Evolutionary conservation across 352 stramenopile genomes (phyloP), one percentile per base, ranked within the genome.

Genomic region (Globisporangium orthogonon): DNA sequence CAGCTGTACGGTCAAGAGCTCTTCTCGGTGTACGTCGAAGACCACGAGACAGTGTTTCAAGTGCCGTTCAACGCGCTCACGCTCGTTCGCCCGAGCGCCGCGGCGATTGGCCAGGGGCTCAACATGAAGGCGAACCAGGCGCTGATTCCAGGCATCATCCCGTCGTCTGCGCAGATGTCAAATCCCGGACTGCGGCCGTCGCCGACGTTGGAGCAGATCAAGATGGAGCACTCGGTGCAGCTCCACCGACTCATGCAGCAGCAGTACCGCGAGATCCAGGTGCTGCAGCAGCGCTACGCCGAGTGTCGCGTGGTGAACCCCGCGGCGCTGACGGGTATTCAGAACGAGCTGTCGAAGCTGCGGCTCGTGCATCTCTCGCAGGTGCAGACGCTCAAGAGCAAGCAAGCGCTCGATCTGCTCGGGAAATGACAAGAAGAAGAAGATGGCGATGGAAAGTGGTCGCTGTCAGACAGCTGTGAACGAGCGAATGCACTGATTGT

Each of bases 161-260:
- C 61, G 13, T 54, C 44, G 1, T 18, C 57, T 10, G 43, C 51
- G 14, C 53, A 74, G 54, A 39, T 69, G 67, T n/a, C 50, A 58
- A 62, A 73, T 41, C 37, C 31, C 4, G 54, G 54, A 29, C 28
- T 55, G 17, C 67, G 58, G 47, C 52, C 62, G 14, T 67, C 67
- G 5, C 73, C 59, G 18, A 64, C 68, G 9, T 54, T 83, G 23
- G 78, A 91, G 51, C 73, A 89, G 50, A 75, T 91, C 48, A 94
- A 94, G 67, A 83, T 91, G 63, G 84, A 94, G 64, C 81, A 94
- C 58, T 91, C 84, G 7, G 89, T 91, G 60, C 84, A 94, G 63
- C 62, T 94, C 45, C 84, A 94, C 60, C 82, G 84, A 0, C 69
- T 94, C 39, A 94, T 94, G 82, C 84, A 94, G 59, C 78, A 94